phyloP scores from a whole-genome alignment of 225 moss, liverwort and hornwort genomes.

The Sphagnum contortum region DNA sequence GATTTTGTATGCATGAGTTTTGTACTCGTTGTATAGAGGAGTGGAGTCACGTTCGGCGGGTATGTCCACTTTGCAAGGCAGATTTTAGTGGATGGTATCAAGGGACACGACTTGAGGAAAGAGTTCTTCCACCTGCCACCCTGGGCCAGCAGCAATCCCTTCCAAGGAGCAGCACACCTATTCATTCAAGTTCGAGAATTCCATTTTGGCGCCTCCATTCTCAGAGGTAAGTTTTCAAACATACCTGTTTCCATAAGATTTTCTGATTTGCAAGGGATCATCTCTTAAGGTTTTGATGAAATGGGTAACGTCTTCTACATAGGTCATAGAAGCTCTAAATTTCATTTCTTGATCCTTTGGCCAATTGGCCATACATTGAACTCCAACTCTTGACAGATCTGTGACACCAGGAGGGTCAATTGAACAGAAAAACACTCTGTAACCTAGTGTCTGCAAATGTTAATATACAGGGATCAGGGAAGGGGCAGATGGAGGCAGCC shows the following conservation, averaged over 20 bases:
- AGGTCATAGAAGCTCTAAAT: too few species aligned
- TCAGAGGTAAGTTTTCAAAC: constrained; percentile 14
- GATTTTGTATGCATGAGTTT: constrained; percentile 56
- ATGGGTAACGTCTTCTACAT: too few species aligned
- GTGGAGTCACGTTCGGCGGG: constrained; percentile 44
- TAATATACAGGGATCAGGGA: constrained; percentile 8
- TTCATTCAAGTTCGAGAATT: constrained; percentile 9
- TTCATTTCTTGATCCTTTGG: not conserved
- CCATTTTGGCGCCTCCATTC: constrained; percentile 10
- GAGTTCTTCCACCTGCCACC: constrained; percentile 12
- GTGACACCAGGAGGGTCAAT: too few species aligned
- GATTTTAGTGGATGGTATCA: constrained; percentile 41
- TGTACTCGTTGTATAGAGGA: constrained; percentile 43
- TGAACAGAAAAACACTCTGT: too few species aligned
- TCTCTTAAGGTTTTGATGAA: not conserved
- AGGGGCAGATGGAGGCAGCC: constrained; percentile 28
- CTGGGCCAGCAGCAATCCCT: not conserved
- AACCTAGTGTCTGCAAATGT: too few species aligned
- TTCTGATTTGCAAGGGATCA: too few species aligned
- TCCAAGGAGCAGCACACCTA: constrained; percentile 10
- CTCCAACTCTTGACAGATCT: not conserved
- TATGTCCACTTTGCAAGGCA: constrained; percentile 52
- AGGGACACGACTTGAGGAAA: constrained; percentile 26
- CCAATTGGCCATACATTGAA: not conserved
- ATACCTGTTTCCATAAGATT: too few species aligned